Evolutionary conservation across 2,329 filamentous ascomycete species (phyloP).

Genomic region (Aciculosporium take): DNA sequence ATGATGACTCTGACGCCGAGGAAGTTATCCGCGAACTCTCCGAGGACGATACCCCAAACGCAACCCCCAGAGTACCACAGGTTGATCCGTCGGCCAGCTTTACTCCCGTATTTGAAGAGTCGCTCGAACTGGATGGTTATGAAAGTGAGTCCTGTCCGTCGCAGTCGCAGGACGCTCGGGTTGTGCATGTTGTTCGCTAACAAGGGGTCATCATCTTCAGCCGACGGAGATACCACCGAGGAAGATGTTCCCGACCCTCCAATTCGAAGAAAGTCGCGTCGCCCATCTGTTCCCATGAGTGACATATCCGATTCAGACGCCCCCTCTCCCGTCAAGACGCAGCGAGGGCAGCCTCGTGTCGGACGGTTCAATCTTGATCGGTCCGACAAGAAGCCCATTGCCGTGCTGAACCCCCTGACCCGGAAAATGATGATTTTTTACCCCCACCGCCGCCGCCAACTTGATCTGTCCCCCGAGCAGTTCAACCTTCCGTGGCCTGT

Average conservation of each 20-base stretch:
- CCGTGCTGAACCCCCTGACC: slow-evolving; percentile 41
- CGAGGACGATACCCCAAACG: slow-evolving; percentile 28
- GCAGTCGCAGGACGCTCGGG: slow-evolving; percentile 5
- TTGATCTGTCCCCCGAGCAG: slow-evolving; percentile 41
- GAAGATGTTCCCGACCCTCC: slow-evolving; percentile 41
- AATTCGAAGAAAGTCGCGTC: slow-evolving; percentile 32
- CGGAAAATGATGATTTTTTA: slow-evolving; percentile 52
- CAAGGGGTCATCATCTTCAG: slow-evolving; percentile 19
- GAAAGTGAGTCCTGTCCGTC: slow-evolving; percentile 36
- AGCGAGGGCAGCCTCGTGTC: slow-evolving; percentile 38
- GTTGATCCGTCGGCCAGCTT: slow-evolving; percentile 13
- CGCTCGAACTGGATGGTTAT: slow-evolving; percentile 39
- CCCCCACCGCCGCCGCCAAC: slow-evolving; percentile 31
- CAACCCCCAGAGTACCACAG: slow-evolving; percentile 25
- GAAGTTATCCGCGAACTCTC: slow-evolving; percentile 22
- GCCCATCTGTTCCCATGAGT: slow-evolving; percentile 21
- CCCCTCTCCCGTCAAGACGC: slow-evolving; percentile 30
- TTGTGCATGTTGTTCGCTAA: background rate
- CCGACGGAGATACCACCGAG: slow-evolving; percentile 48
- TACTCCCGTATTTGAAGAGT: slow-evolving; percentile 18
- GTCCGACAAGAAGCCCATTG: slow-evolving; percentile 41
- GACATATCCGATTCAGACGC: slow-evolving; percentile 37
- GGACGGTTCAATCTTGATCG: slow-evolving; percentile 41
- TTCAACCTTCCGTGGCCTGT: slow-evolving; percentile 35
- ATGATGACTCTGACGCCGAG: slow-evolving; percentile 27